A percentile compares a stretch with the other conserved stretches of the same genome.
Evolutionary conservation across 1,284 basidiomycete species (phyloP).

Genomic region (Irpex lacteus): DNA sequence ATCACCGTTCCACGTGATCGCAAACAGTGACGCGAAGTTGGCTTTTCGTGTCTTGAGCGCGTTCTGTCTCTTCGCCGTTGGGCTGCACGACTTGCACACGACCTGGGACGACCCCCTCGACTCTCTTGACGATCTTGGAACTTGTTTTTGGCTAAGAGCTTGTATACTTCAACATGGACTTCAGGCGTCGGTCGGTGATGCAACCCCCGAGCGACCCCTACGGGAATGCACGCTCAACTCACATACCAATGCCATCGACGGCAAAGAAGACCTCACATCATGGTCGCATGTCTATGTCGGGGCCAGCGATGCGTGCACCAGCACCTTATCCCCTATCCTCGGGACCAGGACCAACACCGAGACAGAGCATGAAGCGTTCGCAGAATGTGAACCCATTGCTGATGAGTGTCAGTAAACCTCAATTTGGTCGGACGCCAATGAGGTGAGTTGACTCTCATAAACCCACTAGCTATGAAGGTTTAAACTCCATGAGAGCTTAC

Average conservation of each 20-base stretch:
- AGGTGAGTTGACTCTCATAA: slow-evolving; percentile 43
- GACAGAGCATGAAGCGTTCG: slow-evolving; percentile 64
- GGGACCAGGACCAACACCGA: slow-evolving; percentile 47
- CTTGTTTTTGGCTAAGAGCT: no score
- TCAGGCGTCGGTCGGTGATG: slow-evolving; percentile 54
- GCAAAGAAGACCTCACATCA: slow-evolving; percentile 57
- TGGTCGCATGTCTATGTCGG: slow-evolving; percentile 67
- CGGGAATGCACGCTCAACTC: slow-evolving; percentile 40
- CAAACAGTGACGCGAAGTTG: background rate
- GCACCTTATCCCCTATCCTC: slow-evolving; percentile 47
- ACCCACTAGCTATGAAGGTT: background rate
- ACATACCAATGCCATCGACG: slow-evolving; percentile 52
- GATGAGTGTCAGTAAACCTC: slow-evolving; percentile 66
- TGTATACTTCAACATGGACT: slow-evolving; percentile 40
- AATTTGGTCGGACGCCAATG: slow-evolving; percentile 72
- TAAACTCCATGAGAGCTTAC: background rate
- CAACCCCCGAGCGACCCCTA: slow-evolving; percentile 51
- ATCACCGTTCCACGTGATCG: slow-evolving; percentile 3
- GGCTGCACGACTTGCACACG: slow-evolving; percentile 2
- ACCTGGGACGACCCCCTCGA: no score
- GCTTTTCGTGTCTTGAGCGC: background rate
- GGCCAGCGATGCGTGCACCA: slow-evolving; percentile 58
- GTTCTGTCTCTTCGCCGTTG: slow-evolving; percentile 4
- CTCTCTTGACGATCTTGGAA: no score
- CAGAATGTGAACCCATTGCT: slow-evolving; percentile 65